These are phyloP conservation scores for Phyllostachys edulis DNA, from an alignment of 176 grass and related monocot genomes.

Conservation along the genomic window DNA sequence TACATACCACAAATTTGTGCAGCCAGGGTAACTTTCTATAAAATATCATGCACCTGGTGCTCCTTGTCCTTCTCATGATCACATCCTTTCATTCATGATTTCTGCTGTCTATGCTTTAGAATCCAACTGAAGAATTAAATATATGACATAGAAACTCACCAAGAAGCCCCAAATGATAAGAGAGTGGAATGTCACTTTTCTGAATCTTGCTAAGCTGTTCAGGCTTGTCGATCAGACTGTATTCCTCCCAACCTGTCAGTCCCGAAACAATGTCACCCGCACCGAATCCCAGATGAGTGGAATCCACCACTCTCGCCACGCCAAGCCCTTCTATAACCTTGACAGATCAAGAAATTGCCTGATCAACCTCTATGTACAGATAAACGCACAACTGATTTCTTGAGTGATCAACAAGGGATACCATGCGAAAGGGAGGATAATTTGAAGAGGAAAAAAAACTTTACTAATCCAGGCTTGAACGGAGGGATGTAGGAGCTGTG, in stretches of 20 bases:
- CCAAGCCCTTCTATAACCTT: conserved; percentile 71
- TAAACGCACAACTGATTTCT: background rate
- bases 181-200: conserved; percentile 59
- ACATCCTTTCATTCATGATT: background rate
- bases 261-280: conserved; percentile 66
- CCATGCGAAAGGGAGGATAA: background rate
- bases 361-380: background rate
- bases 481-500: conserved; percentile 68
- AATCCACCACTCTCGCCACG: conserved; percentile 64
- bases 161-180: conserved; percentile 71
- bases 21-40: background rate
- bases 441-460: background rate
- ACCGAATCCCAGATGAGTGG: conserved; percentile 53
- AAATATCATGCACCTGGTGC: background rate
- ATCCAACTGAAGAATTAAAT: background rate
- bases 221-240: conserved; percentile 55
- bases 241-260: conserved; percentile 88
- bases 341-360: background rate
- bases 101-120: background rate
- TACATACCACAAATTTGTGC: background rate
- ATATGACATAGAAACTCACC: conserved; percentile 32
- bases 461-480: conserved; percentile 75
- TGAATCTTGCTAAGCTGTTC: conserved; percentile 64
- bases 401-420: background rate
- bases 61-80: background rate